A percentile compares a stretch with the other conserved stretches of the same genome.
phyloP scores from a whole-genome alignment of 2,329 filamentous ascomycete species.

The Ilyonectria sp. region DNA sequence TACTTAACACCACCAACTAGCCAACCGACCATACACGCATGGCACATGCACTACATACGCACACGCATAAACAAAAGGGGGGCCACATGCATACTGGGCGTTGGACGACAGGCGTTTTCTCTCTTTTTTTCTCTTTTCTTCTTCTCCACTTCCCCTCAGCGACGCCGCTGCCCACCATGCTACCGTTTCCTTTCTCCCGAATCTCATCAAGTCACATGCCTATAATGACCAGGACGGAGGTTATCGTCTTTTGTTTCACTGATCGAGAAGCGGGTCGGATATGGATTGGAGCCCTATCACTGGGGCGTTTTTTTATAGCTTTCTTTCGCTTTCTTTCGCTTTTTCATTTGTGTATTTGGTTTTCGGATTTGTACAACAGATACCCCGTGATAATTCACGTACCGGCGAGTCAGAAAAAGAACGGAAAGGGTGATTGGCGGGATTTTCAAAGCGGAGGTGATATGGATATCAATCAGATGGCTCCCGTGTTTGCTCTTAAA shows the following conservation, averaged over 20 bases:
- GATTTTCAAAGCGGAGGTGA: slow-evolving; percentile 3
- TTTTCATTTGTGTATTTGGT: slow-evolving; percentile 31
- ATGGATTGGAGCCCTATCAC: slow-evolving; percentile 10
- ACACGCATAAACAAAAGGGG: slow-evolving; percentile 40
- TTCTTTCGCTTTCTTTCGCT: slow-evolving; percentile 42
- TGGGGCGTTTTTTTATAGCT: slow-evolving; percentile 18
- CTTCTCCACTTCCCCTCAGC: slow-evolving; percentile 26
- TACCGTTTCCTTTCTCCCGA: slow-evolving; percentile 11
- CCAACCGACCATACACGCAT: slow-evolving; percentile 20
- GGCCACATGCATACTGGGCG: slow-evolving; percentile 42
- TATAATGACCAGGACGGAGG: slow-evolving; percentile 15
- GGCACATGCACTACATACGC: slow-evolving; percentile 32
- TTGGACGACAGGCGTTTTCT: slow-evolving; percentile 45
- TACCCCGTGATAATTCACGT: slow-evolving; percentile 46
- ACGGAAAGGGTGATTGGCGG: slow-evolving; percentile 10
- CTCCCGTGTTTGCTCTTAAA: slow-evolving; percentile 24
- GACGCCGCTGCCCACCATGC: slow-evolving; percentile 25
- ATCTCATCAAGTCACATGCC: slow-evolving; percentile 7
- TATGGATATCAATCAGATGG: slow-evolving; percentile 25
- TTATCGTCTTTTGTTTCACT: slow-evolving; percentile 3
- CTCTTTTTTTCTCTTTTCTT: slow-evolving; percentile 30
- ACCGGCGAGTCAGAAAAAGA: slow-evolving; percentile 35
- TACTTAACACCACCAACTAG: slow-evolving; percentile 32
- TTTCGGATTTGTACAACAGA: slow-evolving; percentile 49
- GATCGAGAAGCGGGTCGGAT: slow-evolving; percentile 3